Evolutionary conservation across 2,329 filamentous ascomycete species (phyloP), one percentile per base, ranked within the genome.

Genomic region (Plenodomus tracheiphilus): DNA sequence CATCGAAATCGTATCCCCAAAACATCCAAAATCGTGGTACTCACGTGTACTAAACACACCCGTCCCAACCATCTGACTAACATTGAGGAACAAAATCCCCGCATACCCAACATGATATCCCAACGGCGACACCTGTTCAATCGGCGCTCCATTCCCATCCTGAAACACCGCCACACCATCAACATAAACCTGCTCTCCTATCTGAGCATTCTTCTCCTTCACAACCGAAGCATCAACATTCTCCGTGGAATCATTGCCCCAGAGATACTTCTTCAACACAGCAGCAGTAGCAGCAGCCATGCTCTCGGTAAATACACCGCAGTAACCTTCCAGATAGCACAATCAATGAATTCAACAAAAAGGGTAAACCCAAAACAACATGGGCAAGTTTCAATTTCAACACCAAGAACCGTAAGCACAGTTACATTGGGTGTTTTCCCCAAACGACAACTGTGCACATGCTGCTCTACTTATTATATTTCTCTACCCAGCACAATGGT

Each of bases 61-160:
- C 4, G 66, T 68, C 25, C 65, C 66, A 1, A 69, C 53, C 66
- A 69, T 69, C 43, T 69, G 62, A 15, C 56, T 59, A n/a, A 68
- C 56, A 37, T 69, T 69, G 40, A 68, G 49, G 20, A 67, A 68
- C 4, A 69, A 39, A 17, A 69, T 63, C 8, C 64, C 62, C 30
- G 54, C 53, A 55, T 57, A 66, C 13, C 62, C 61, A 21, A 69
- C 65, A 41, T 68, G 64, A 42, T 68, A 69, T 10, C 65, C 65
- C 41, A 69, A 41, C 13, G 66, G 66, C 39, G 61, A 64, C 21
- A 64, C 44, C n/a, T 59, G 55, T 40, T 69, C 66, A 3, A 69
- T 59, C 2, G 65, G 65, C 10, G 64, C 65, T 3, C 65, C 65
- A 30, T 59, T 64, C 2, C 43, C 62, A 54, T 69, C 65, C 39